These are phyloP conservation scores for Epichloe typhina DNA, from an alignment of 2,329 filamentous ascomycete genomes.

Conservation along the genomic window DNA sequence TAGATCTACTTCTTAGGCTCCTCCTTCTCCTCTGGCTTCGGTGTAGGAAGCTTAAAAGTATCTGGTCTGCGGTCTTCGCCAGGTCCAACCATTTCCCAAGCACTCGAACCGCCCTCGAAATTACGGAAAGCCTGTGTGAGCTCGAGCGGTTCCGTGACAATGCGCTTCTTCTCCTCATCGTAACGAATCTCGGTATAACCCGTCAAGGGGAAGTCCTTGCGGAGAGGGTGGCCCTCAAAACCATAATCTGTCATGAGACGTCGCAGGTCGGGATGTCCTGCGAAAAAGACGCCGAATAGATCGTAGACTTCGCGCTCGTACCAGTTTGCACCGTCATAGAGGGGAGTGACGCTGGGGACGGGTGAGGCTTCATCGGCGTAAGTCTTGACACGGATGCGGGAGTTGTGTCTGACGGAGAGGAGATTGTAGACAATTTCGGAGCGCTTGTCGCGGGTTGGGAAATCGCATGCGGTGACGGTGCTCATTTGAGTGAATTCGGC, in stretches of 20 bases:
- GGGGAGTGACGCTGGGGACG: slow-evolving; percentile 73
- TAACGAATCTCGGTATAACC: slow-evolving; percentile 97
- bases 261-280: slow-evolving; percentile 85
- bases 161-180: slow-evolving; percentile 99
- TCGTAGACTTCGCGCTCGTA: slow-evolving; percentile 98
- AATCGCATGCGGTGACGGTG: slow-evolving; percentile 90
- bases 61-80: slow-evolving; percentile 73
- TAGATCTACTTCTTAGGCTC: slow-evolving; percentile 74
- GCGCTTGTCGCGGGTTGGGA: slow-evolving; percentile 84
- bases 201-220: slow-evolving; percentile 96
- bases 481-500: slow-evolving; percentile 92
- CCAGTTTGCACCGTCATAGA: slow-evolving; percentile 97
- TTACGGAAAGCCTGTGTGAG: slow-evolving; percentile 97
- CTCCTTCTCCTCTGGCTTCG: slow-evolving; percentile 86
- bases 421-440: slow-evolving; percentile 99
- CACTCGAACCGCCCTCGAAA: slow-evolving; percentile 77
- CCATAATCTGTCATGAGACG: slow-evolving; percentile 99
- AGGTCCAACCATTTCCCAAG: slow-evolving; percentile 51
- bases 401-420: slow-evolving; percentile 90
- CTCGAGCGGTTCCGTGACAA: slow-evolving; percentile 94
- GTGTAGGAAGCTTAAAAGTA: slow-evolving; percentile 83
- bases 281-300: slow-evolving; percentile 93
- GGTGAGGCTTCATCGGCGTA: slow-evolving; percentile 97
- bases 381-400: slow-evolving; percentile 93
- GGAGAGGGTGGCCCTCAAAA: slow-evolving; percentile 91